Conservation (phyloP, 2,329 filamentous ascomycete genomes). For the Dryadomyces quercivorus region DNA sequence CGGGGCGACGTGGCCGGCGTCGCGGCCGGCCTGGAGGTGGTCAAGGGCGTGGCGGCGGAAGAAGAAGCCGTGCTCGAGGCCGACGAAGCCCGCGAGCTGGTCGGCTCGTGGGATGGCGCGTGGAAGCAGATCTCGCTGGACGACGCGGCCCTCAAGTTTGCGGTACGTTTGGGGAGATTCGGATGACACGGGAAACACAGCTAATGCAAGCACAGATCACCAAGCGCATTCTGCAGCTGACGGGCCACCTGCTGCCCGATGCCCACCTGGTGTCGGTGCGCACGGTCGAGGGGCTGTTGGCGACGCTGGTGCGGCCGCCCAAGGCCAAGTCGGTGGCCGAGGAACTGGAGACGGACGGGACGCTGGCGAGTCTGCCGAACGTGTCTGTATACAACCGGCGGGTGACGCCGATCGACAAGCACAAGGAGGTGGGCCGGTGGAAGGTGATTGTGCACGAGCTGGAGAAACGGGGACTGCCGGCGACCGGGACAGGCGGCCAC, state of each 20-base stretch:
- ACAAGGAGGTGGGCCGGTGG: constrained; percentile 37
- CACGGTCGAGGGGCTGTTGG: constrained; percentile 42
- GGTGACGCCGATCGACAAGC: constrained; percentile 59
- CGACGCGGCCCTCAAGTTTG: constrained; percentile 55
- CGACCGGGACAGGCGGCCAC: constrained; percentile 16
- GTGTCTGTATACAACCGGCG: constrained; percentile 54
- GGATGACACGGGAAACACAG: neutral
- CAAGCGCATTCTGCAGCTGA: constrained; percentile 72
- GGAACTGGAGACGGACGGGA: constrained; percentile 33
- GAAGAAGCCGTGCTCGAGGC: constrained; percentile 11
- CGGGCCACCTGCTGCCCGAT: constrained; percentile 66
- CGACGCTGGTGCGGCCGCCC: constrained; percentile 37
- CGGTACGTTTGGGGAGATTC: constrained; percentile 39
- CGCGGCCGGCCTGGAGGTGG: constrained; percentile 13
- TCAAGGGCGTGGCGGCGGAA: constrained; percentile 10
- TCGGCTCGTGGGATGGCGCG: constrained; percentile 34
- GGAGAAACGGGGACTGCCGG: constrained; percentile 15
- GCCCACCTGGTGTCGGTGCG: constrained; percentile 44
- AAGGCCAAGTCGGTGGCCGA: constrained; percentile 53
- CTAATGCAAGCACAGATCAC: constrained; percentile 43
- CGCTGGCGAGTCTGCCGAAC: constrained; percentile 49
- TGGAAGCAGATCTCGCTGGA: constrained; percentile 48
- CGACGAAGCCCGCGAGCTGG: constrained; percentile 29
- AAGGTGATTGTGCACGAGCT: constrained; percentile 24
- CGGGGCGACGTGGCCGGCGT: constrained; percentile 20